Conservation (phyloP, 768 basidiomycete species). For the Phanerochaete carnosa region DNA sequence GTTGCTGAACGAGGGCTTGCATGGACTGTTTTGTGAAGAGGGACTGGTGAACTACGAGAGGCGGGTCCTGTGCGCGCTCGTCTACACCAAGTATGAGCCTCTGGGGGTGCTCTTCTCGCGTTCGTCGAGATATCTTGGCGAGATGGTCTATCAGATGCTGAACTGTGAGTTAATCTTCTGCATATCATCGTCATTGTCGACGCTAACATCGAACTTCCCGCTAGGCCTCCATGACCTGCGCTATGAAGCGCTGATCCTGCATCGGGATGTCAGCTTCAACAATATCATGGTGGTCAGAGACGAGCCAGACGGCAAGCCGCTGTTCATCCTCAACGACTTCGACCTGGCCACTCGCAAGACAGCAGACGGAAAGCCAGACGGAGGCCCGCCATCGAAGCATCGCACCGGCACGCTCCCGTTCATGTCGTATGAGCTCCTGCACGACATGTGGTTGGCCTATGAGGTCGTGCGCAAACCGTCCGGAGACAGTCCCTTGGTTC, state of each 20-base stretch:
- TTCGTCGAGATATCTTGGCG: background rate
- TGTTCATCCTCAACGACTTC: conserved; percentile 7
- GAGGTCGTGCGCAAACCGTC: background rate
- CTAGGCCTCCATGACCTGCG: conserved; percentile 6
- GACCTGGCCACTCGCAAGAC: conserved; percentile 1
- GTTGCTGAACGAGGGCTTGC: background rate
- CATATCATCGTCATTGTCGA: background rate
- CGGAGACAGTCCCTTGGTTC: background rate
- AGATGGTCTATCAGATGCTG: conserved; percentile 4
- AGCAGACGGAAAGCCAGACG: background rate
- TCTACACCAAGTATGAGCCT: conserved; percentile 1
- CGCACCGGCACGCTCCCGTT: conserved; percentile 7
- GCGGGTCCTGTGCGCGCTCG: background rate
- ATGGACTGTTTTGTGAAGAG: background rate
- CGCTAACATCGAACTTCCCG: background rate
- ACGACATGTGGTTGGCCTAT: background rate
- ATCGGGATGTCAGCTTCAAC: conserved; percentile 6
- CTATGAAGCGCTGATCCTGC: conserved; percentile 4
- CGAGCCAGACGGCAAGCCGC: background rate
- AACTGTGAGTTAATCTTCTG: background rate
- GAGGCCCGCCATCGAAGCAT: background rate
- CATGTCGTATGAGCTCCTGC: background rate
- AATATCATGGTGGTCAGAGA: background rate
- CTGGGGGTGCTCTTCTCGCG: background rate
- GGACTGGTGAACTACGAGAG: background rate